Evolutionary conservation across 2,329 filamentous ascomycete species (phyloP), one percentile per base, ranked within the genome.

Genomic region (Aureobasidium sp.): DNA sequence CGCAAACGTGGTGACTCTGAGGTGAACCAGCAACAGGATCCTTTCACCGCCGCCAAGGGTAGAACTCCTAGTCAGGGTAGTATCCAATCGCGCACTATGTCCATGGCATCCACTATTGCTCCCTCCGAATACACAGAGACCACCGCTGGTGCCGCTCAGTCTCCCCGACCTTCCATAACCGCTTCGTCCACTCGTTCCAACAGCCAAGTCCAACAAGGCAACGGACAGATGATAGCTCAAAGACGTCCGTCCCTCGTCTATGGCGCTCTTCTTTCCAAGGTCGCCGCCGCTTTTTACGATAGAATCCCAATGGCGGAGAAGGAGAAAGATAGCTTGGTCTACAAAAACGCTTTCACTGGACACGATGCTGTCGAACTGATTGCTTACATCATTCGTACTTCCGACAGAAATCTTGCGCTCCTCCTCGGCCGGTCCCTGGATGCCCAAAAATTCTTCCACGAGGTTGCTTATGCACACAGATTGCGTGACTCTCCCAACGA

Each of bases 401-500:
- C 91, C 0, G 94, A 99, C 75, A 85, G 94, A 63, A 99, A 99
- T 72, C 79, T 99, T 64, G 94, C 94, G 10, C 79, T 99, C 51
- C 83, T 99, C 10, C 80, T 99, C 16, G 94, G 94, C 64, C 85
- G 94, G 71, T 91, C 94, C 45, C 79, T 99, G 64, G 94, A 99
- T 76, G 94, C 94, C 29, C 94, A 99, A 72, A 97, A 97, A 73
- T 97, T 96, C 78, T 99, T 99, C 73, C 94, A 99, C 77, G 94
- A 99, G 80, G 94, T 97, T 55, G 97, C 93, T 0, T 99, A 99
- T 75, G 93, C 97, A 69, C 94, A 99, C 75, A 85, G 94, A 50
- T 79, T 99, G 69, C 89, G 94, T 75, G 94, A 99, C 75, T 95
- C 93, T n/a, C 85, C 87, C 44, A 88, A 87, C 57, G 94, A 99